Conservation (phyloP, 192 early-diverging fungal species). For the Coemansia aciculifera region DNA sequence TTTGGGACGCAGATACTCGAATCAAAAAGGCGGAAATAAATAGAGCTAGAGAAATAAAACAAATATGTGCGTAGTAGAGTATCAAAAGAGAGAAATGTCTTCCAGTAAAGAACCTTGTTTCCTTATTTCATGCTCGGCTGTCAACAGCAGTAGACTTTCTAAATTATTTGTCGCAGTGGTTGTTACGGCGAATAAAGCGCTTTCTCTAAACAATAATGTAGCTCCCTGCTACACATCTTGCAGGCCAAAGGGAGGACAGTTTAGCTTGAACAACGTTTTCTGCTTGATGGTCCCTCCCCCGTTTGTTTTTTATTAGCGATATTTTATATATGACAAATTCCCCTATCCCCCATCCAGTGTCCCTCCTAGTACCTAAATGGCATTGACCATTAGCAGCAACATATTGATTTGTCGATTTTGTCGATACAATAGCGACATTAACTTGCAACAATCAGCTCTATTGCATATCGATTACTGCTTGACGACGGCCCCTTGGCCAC, state of each 20-base stretch:
- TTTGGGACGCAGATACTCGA: background rate
- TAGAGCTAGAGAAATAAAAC: background rate
- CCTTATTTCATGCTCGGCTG: background rate
- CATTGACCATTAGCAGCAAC: background rate
- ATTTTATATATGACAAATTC: background rate
- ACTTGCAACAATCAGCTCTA: background rate
- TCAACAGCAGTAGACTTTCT: slow-evolving; percentile 2
- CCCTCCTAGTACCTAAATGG: background rate
- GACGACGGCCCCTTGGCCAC: background rate
- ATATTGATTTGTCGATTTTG: background rate
- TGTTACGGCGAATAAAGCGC: background rate
- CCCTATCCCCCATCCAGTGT: background rate
- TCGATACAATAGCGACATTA: background rate
- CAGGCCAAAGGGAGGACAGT: background rate
- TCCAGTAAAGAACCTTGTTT: background rate
- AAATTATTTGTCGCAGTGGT: background rate
- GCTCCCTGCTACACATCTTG: background rate
- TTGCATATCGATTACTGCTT: background rate
- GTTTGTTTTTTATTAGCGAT: background rate
- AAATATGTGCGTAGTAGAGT: background rate
- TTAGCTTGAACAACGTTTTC: background rate
- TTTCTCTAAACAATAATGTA: slow-evolving; percentile 1
- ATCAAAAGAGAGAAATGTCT: background rate
- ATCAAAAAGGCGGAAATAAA: background rate
- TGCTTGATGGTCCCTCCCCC: background rate